Percentiles rank a stretch among this genome's conserved stretches.
These are phyloP conservation scores for Penicillium brevicompactum DNA, from an alignment of 2,329 filamentous ascomycete genomes.

Conservation along the genomic window DNA sequence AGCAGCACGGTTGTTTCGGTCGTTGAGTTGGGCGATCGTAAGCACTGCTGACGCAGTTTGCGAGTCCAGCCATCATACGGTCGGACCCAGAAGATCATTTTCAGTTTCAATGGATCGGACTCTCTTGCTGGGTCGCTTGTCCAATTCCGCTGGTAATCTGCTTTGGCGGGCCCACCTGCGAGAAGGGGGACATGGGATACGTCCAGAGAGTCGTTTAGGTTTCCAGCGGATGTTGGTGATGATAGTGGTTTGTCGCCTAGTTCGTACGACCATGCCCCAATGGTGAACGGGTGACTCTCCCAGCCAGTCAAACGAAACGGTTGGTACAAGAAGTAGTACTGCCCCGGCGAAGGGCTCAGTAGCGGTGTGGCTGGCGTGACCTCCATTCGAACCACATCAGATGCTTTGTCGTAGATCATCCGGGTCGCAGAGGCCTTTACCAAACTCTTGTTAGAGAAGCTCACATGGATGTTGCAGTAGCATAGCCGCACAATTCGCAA, in stretches of 20 bases:
- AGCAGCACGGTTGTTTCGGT: slow-evolving; percentile 45
- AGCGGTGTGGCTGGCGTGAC: slow-evolving; percentile 39
- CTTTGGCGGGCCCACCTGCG: slow-evolving; percentile 10
- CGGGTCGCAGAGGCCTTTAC: slow-evolving; percentile 38
- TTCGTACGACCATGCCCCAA: slow-evolving; percentile 37
- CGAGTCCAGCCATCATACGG: slow-evolving; percentile 56
- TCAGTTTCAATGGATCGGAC: slow-evolving; percentile 23
- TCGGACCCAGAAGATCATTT: slow-evolving; percentile 52
- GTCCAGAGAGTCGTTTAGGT: slow-evolving; percentile 12
- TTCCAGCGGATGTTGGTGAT: background rate
- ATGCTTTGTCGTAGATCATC: slow-evolving; percentile 46
- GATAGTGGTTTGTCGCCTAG: background rate
- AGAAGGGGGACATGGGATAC: slow-evolving; percentile 31
- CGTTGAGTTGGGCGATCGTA: slow-evolving; percentile 23
- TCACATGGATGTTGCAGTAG: slow-evolving; percentile 48
- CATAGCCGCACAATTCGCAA: slow-evolving; percentile 47
- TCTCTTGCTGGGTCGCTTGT: background rate
- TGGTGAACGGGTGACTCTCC: slow-evolving; percentile 56
- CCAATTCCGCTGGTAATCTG: background rate
- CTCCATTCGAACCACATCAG: slow-evolving; percentile 52
- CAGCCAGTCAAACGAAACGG: slow-evolving; percentile 48
- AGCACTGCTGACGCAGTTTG: slow-evolving; percentile 44
- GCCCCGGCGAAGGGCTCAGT: slow-evolving; percentile 45
- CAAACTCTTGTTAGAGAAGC: slow-evolving; percentile 14
- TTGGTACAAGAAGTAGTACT: slow-evolving; percentile 55